Evolutionary conservation across 306 rosid species (phyloP).

Genomic region (Prunus fruticosa): DNA sequence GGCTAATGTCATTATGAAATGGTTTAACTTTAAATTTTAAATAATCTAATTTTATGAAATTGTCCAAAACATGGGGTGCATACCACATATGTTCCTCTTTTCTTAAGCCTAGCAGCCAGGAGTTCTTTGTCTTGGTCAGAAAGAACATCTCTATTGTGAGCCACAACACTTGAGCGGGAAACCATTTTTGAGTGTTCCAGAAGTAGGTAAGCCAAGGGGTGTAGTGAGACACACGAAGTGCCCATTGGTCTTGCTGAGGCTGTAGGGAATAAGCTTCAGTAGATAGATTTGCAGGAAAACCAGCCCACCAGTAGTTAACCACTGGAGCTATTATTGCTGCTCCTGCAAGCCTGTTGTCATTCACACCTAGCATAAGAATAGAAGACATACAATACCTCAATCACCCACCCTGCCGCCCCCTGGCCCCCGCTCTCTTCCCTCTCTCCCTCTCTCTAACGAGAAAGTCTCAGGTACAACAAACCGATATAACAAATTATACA

Average conservation of each 20-base stretch:
- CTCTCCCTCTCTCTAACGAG: not conserved
- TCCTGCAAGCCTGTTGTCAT: constrained; percentile 63
- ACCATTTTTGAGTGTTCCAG: constrained; percentile 92
- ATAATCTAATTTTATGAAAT: not conserved
- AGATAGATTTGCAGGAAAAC: constrained; percentile 66
- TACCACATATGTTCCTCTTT: constrained; percentile 28
- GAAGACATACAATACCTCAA: not conserved
- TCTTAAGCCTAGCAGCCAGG: not conserved
- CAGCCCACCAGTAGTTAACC: constrained; percentile 81
- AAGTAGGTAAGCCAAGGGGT: constrained; percentile 83
- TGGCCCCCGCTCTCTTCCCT: no score
- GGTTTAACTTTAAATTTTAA: not conserved
- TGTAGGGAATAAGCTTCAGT: constrained; percentile 40
- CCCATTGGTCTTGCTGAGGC: constrained; percentile 65
- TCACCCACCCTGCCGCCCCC: not conserved
- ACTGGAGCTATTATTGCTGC: constrained; percentile 68
- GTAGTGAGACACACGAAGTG: constrained; percentile 67
- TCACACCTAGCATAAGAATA: constrained; percentile 6
- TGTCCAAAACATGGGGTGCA: not conserved
- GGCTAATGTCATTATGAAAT: not conserved
- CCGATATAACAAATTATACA: not conserved
- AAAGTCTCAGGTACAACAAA: not conserved
- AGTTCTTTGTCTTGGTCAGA: constrained; percentile 50
- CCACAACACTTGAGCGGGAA: constrained; percentile 41
- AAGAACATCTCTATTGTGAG: constrained; percentile 16